Conservation (phyloP, 2,329 filamentous ascomycete species). For the Diaporthe citri region DNA sequence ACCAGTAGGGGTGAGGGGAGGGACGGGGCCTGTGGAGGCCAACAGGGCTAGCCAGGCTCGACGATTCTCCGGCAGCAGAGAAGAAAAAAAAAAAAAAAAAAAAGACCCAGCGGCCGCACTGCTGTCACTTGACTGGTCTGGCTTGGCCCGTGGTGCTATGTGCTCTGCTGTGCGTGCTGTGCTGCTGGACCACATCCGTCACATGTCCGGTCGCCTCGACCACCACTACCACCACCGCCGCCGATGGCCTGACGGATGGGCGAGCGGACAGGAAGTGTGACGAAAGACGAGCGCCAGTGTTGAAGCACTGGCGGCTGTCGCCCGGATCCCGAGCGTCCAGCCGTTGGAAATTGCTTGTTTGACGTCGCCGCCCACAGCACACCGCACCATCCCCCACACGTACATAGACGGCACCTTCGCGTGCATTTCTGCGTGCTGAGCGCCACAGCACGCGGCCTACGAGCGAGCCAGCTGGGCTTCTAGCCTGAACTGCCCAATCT, state of each 20-base stretch:
- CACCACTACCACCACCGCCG: not conserved
- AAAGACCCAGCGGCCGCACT: slow-evolving; percentile 16
- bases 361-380: not conserved
- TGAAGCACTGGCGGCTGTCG: slow-evolving; percentile 21
- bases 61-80: slow-evolving; percentile 24
- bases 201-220: slow-evolving; percentile 22
- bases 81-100: not conserved
- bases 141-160: slow-evolving; percentile 10
- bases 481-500: slow-evolving; percentile 27
- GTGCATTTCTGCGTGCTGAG: not conserved
- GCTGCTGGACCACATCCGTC: slow-evolving; percentile 12
- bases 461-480: slow-evolving; percentile 23
- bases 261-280: slow-evolving; percentile 1
- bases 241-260: slow-evolving; percentile 10
- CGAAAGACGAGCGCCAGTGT: not conserved
- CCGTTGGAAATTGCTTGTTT: slow-evolving; percentile 26
- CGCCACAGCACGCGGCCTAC: slow-evolving; percentile 21
- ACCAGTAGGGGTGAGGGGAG: not conserved
- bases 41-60: slow-evolving; percentile 10
- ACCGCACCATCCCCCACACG: not conserved
- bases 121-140: slow-evolving; percentile 28
- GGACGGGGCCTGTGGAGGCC: not conserved
- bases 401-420: not conserved
- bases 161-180: slow-evolving; percentile 17
- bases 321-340: slow-evolving; percentile 8